phyloP scores from a whole-genome alignment of 1,139 yeast genomes.

The Geotrichum aggregatum region DNA sequence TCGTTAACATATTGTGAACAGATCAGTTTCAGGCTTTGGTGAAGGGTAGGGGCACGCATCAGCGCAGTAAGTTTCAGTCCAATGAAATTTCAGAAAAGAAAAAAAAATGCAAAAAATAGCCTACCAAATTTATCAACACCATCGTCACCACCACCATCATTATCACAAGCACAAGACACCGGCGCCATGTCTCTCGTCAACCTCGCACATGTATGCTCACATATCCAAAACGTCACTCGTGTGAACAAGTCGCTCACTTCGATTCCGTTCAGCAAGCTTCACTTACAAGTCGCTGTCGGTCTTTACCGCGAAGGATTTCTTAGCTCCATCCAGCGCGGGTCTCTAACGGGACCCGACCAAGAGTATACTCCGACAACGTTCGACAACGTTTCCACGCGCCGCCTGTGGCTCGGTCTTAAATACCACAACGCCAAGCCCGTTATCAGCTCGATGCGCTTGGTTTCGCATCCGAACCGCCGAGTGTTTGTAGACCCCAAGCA shows the following conservation, averaged over 20 bases:
- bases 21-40: background rate
- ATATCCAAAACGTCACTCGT: conserved; percentile 79
- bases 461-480: conserved; percentile 81
- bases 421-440: conserved; percentile 81
- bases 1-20: too few relatives aligned
- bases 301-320: conserved; percentile 89
- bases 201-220: conserved; percentile 81
- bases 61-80: background rate
- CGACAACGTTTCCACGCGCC: conserved; percentile 78
- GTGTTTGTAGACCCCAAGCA: conserved; percentile 62
- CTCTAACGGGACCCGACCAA: conserved; percentile 81
- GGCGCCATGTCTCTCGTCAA: conserved; percentile 72
- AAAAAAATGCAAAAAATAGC: background rate
- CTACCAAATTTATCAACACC: background rate
- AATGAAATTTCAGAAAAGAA: background rate
- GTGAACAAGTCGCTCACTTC: conserved; percentile 72
- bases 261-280: conserved; percentile 78
- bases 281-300: conserved; percentile 76
- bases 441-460: conserved; percentile 62
- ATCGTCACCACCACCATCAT: conserved; percentile 1
- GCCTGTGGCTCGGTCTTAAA: conserved; percentile 88
- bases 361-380: conserved; percentile 75
- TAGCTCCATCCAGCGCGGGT: conserved; percentile 79
- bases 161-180: background rate
- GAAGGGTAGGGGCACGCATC: background rate